Conservation (phyloP, 306 rosid genomes). For the Dicorynia guianensis region DNA sequence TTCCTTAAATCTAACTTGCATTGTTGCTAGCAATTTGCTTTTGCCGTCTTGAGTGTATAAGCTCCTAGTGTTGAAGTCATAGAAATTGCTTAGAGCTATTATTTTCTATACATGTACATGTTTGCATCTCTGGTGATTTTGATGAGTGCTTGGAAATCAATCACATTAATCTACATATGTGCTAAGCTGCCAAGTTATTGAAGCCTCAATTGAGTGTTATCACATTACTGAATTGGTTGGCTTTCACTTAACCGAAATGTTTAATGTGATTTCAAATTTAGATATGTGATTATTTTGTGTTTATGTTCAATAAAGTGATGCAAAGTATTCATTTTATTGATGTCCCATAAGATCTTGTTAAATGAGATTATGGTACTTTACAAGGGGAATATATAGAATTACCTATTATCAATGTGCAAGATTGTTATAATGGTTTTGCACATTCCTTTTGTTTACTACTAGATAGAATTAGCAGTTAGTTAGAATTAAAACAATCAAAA, state of each 20-base stretch:
- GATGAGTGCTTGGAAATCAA: background rate
- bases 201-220: no score
- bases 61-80: background rate
- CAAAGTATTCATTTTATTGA: background rate
- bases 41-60: background rate
- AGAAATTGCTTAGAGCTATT: background rate
- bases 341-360: background rate
- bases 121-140: background rate
- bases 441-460: no score
- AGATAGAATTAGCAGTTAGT: no score
- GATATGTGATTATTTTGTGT: background rate
- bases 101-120: background rate
- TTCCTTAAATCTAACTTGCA: background rate
- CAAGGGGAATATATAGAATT: no score
- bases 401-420: no score
- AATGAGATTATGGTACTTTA: background rate
- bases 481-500: no score
- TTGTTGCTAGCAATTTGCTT: background rate
- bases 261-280: background rate
- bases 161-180: background rate
- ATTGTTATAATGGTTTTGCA: no score
- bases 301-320: background rate
- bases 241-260: background rate
- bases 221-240: background rate
- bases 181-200: no score